These are phyloP conservation scores for Corchorus capsularis DNA, from an alignment of 345 rosid species.

Conservation along the genomic window DNA sequence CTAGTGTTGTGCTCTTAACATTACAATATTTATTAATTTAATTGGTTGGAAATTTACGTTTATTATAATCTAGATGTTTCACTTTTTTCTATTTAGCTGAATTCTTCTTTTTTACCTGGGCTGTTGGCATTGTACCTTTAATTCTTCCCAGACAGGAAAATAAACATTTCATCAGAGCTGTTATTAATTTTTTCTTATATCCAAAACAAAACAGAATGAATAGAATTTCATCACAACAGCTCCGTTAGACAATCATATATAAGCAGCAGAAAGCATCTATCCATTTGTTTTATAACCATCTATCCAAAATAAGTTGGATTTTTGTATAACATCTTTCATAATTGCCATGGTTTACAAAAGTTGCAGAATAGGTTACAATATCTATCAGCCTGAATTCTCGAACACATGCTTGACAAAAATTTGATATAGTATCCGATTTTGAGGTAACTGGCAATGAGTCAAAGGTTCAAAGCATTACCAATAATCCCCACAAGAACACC, in stretches of 20 bases:
- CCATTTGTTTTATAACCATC: too few relatives aligned
- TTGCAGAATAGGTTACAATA: too few relatives aligned
- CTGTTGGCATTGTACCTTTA: too few relatives aligned
- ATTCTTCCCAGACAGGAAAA: too few relatives aligned
- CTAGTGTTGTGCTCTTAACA: conserved; percentile 20
- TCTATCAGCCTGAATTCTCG: neutral
- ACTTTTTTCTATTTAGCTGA: too few relatives aligned
- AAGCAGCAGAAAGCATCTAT: too few relatives aligned
- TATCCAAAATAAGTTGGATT: neutral
- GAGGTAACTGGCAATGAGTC: neutral
- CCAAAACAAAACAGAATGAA: too few relatives aligned
- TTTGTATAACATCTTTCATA: neutral
- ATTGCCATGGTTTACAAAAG: neutral
- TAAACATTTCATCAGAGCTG: too few relatives aligned
- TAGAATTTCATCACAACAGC: too few relatives aligned
- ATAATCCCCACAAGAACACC: conserved; percentile 79
- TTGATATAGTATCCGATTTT: neutral
- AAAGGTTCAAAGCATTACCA: conserved; percentile 47
- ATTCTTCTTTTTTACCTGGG: too few relatives aligned
- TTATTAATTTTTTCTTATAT: too few relatives aligned
- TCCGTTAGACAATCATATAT: neutral
- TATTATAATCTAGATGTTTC: neutral
- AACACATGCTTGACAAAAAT: neutral
- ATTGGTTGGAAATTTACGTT: conserved; percentile 18
- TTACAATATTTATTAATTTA: conserved; percentile 28